A percentile compares a stretch with the other conserved stretches of the same genome.
These are phyloP conservation scores for Synchytrium microbalum DNA, from an alignment of 371 early-diverging fungal genomes.

Conservation along the genomic window DNA sequence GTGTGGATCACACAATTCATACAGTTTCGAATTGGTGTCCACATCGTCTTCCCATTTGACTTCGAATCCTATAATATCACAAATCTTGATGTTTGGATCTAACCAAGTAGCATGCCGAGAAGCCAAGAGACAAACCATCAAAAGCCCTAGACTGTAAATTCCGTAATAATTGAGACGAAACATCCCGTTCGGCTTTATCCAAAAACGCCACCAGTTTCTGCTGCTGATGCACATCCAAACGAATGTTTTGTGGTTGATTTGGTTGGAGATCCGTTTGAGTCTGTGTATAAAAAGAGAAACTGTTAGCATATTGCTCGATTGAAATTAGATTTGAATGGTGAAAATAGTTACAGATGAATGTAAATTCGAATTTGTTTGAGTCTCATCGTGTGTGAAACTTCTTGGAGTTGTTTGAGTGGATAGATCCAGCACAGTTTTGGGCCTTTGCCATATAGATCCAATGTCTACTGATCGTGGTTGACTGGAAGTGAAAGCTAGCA, in stretches of 20 bases:
- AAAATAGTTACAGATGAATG: not conserved
- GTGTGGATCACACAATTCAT: not conserved
- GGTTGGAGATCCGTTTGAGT: constrained; percentile 21
- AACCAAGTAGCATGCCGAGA: constrained; percentile 2
- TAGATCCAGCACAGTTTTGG: constrained; percentile 6
- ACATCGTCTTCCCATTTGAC: constrained; percentile 35
- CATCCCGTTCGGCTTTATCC: constrained; percentile 19
- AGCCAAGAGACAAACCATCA: constrained; percentile 19
- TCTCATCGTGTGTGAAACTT: not conserved
- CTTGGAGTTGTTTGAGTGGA: constrained; percentile 9
- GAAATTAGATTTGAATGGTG: too few species aligned
- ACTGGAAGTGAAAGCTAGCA: too few species aligned
- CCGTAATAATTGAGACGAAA: constrained; percentile 28
- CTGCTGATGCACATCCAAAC: constrained; percentile 7
- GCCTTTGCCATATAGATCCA: constrained; percentile 14
- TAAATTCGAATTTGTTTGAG: constrained; percentile 3
- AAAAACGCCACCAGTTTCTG: constrained; percentile 22
- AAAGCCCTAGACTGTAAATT: constrained; percentile 35
- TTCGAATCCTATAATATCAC: constrained; percentile 20
- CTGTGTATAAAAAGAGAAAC: constrained; percentile 8
- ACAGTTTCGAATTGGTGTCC: constrained; percentile 10
- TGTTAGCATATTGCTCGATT: too few species aligned
- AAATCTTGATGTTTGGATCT: not conserved
- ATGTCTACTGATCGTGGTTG: not conserved
- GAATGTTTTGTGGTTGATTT: not conserved